Evolutionary conservation across 2,329 filamentous ascomycete genomes (phyloP).

Genomic region (Colletotrichum destructivum): DNA sequence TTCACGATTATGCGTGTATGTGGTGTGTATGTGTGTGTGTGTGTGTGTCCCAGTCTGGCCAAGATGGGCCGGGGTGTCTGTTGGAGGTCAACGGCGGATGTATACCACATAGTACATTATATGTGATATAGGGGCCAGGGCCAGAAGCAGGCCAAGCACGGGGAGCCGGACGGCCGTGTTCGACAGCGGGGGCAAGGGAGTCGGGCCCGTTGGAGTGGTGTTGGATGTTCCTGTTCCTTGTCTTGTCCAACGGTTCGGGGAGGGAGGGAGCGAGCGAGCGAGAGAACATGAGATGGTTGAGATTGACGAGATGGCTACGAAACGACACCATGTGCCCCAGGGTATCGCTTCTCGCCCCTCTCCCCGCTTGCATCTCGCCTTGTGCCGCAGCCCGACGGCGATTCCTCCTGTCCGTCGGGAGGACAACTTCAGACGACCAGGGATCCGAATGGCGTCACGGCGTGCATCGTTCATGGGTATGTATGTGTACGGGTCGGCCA

Average conservation of each 20-base stretch:
- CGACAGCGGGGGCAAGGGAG: background rate
- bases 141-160: slow-evolving; percentile 18
- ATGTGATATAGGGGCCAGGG: slow-evolving; percentile 11
- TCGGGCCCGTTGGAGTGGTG: background rate
- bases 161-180: slow-evolving; percentile 14
- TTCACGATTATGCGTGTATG: background rate
- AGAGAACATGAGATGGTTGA: background rate
- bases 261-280: background rate
- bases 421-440: slow-evolving; percentile 11
- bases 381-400: slow-evolving; percentile 1
- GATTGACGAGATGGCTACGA: slow-evolving; percentile 24
- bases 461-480: background rate
- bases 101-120: too few relatives aligned
- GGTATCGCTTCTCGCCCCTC: background rate
- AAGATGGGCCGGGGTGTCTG: background rate
- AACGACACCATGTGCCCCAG: background rate
- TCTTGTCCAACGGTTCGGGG: background rate
- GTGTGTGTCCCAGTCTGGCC: background rate
- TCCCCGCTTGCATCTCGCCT: background rate
- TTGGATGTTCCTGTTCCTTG: background rate
- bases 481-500: background rate
- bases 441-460: background rate
- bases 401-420: background rate
- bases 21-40: too few relatives aligned
- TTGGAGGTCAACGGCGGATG: background rate